Percentiles rank a stretch among this genome's conserved stretches.
Evolutionary conservation across 169 alveolate species (phyloP).

Genomic region (Plasmodium vinckei): DNA sequence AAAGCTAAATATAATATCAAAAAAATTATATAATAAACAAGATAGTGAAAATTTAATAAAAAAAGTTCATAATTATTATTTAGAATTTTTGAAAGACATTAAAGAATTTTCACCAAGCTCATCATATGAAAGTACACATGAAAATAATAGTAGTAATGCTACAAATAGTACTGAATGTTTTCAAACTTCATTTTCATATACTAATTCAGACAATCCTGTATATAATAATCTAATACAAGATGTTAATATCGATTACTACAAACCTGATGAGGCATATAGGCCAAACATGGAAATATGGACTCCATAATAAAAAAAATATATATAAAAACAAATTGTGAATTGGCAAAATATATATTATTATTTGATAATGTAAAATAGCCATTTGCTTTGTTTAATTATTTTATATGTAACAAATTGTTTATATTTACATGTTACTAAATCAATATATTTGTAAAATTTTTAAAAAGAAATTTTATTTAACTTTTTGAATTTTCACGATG

Average conservation of each 20-base stretch:
- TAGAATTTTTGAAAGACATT: constrained; percentile 34
- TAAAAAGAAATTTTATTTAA: no score
- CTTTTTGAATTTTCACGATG: constrained; percentile 7
- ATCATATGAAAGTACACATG: constrained; percentile 8
- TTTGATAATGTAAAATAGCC: no score
- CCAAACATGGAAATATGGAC: constrained; percentile 37
- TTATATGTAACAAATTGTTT: no score
- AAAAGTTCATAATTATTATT: constrained; percentile 48
- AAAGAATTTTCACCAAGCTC: background rate
- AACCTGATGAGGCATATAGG: constrained; percentile 16
- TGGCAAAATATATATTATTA: no score
- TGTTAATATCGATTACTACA: constrained; percentile 19
- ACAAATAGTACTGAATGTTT: constrained; percentile 5
- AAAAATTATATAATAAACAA: constrained; percentile 24
- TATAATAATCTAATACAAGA: constrained; percentile 28
- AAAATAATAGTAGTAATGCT: background rate
- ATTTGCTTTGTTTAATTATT: no score
- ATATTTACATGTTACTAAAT: no score
- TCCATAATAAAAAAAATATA: constrained; percentile 9
- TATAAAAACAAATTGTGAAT: no score
- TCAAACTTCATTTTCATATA: background rate
- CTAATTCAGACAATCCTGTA: constrained; percentile 9
- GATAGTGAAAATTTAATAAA: constrained; percentile 47
- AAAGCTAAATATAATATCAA: constrained; percentile 46
- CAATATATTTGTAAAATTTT: no score